Percentiles rank a stretch among this genome's conserved stretches.
Conservation (phyloP, 345 rosid genomes). For the Excoecaria cochinchinensis region DNA sequence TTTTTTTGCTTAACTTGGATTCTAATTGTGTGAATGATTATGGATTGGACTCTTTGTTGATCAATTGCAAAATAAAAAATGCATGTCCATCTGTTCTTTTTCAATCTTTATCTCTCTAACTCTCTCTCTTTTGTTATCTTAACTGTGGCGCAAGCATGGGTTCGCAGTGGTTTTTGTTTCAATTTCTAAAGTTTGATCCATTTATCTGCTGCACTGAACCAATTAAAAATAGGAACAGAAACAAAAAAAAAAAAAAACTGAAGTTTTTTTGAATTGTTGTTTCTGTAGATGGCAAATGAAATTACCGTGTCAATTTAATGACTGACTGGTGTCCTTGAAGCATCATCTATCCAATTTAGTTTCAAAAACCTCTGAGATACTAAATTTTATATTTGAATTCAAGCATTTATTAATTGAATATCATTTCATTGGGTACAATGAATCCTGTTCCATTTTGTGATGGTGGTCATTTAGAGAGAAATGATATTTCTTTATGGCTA, state of each 20-base stretch:
- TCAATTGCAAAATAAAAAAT: not conserved
- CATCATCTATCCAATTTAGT: not conserved
- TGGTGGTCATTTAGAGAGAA: not conserved
- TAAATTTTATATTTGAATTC: not conserved
- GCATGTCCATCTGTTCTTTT: no score
- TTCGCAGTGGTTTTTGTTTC: not conserved
- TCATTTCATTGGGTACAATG: constrained; percentile 5
- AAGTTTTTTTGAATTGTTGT: not conserved
- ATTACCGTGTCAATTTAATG: not conserved
- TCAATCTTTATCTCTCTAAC: not conserved
- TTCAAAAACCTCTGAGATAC: not conserved
- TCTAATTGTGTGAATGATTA: not conserved
- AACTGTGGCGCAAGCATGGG: not conserved
- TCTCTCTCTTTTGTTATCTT: not conserved
- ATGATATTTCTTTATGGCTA: not conserved
- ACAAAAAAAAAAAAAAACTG: not conserved
- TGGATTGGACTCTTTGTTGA: not conserved
- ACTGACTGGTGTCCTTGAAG: not conserved
- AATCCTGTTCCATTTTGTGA: not conserved
- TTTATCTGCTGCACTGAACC: not conserved
- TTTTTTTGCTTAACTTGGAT: not conserved
- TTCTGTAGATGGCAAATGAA: not conserved
- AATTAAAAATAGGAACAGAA: not conserved
- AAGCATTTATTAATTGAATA: not conserved
- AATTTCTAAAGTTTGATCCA: not conserved